phyloP scores from a whole-genome alignment of 2,329 filamentous ascomycete species.

The Ophiostoma himal-ulmi region DNA sequence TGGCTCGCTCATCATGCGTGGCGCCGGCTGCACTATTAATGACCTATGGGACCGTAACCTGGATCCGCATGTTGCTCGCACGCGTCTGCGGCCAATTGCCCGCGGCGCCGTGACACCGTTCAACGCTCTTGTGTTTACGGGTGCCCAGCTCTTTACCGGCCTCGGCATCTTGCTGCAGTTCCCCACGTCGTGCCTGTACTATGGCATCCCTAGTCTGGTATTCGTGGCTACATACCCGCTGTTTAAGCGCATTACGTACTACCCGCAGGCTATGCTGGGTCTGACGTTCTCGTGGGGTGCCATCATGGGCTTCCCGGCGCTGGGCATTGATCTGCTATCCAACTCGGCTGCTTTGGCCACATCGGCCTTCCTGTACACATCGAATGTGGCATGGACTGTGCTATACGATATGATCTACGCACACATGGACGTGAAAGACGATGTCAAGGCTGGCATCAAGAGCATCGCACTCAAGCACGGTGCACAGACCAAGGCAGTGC shows the following conservation, averaged over 20 bases:
- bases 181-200: conserved; percentile 66
- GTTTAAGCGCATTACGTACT: conserved; percentile 80
- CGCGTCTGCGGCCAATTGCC: conserved; percentile 72
- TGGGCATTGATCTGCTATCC: conserved; percentile 68
- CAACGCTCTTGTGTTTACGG: conserved; percentile 67
- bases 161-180: conserved; percentile 72
- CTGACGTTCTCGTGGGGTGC: conserved; percentile 86
- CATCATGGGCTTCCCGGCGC: conserved; percentile 78
- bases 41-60: conserved; percentile 87
- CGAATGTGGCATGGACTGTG: conserved; percentile 79
- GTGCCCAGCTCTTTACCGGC: conserved; percentile 66
- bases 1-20: conserved; percentile 78
- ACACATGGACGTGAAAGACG: conserved; percentile 85
- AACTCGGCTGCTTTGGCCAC: conserved; percentile 58
- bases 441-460: conserved; percentile 81
- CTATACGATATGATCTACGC: conserved; percentile 92
- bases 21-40: conserved; percentile 83
- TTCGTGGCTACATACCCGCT: conserved; percentile 73
- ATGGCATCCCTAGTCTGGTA: conserved; percentile 67
- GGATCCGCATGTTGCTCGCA: conserved; percentile 72
- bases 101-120: conserved; percentile 68
- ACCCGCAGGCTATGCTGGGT: conserved; percentile 77
- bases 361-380: conserved; percentile 65
- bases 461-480: conserved; percentile 78
- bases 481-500: conserved; percentile 66